Percentiles rank a stretch among this genome's conserved stretches.
These are phyloP conservation scores for Pseudevernia furfuracea DNA, from an alignment of 495 filamentous ascomycete species.

Conservation along the genomic window DNA sequence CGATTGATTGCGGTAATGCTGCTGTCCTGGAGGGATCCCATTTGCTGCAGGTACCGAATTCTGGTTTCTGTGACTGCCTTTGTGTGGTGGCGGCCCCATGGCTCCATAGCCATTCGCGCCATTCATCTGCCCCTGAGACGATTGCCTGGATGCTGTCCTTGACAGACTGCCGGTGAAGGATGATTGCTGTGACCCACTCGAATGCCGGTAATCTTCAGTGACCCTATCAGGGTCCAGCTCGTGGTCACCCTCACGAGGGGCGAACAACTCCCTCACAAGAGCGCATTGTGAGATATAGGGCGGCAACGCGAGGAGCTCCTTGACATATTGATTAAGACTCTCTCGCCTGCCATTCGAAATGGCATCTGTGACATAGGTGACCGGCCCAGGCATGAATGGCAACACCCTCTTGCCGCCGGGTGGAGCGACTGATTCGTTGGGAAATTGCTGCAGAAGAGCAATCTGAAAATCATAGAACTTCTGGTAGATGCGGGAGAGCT, in stretches of 20 bases:
- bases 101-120: slow-evolving; percentile 42
- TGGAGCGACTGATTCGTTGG: slow-evolving; percentile 81
- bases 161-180: slow-evolving; percentile 45
- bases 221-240: slow-evolving; percentile 69
- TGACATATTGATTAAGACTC: slow-evolving; percentile 90
- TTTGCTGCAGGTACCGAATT: slow-evolving; percentile 37
- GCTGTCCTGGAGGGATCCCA: slow-evolving; percentile 31
- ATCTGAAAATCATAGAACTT: slow-evolving; percentile 99
- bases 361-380: slow-evolving; percentile 94
- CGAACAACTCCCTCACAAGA: slow-evolving; percentile 83
- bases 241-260: slow-evolving; percentile 82
- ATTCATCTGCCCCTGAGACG: slow-evolving; percentile 64
- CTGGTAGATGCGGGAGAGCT: slow-evolving; percentile 86
- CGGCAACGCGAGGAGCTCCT: slow-evolving; percentile 76
- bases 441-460: slow-evolving; percentile 85
- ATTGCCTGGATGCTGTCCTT: slow-evolving; percentile 60
- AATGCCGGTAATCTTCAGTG: slow-evolving; percentile 62
- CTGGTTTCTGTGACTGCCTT: slow-evolving; percentile 51
- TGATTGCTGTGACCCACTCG: slow-evolving; percentile 63
- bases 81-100: slow-evolving; percentile 43
- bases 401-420: slow-evolving; percentile 67
- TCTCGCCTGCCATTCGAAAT: slow-evolving; percentile 89
- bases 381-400: slow-evolving; percentile 98
- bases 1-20: slow-evolving; percentile 36
- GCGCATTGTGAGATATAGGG: slow-evolving; percentile 73